Evolutionary conservation across 257 asterid species (phyloP).

Genomic region (Striga asiatica): DNA sequence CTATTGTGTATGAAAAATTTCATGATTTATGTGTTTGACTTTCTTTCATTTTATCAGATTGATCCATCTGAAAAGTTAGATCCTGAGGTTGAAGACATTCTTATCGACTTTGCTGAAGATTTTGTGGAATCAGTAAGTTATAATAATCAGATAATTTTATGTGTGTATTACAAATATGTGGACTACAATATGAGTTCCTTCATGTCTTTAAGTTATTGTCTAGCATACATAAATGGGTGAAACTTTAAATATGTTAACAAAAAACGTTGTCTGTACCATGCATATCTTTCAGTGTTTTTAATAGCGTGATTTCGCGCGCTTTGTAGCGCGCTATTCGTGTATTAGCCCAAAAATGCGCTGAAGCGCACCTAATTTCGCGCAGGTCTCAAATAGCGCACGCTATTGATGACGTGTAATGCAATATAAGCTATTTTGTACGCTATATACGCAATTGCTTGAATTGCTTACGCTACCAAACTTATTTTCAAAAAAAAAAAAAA

Average conservation of each 20-base stretch:
- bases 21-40: conserved; percentile 11
- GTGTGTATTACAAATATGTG: background rate
- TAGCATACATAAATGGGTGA: conserved; percentile 2
- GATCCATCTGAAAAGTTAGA: conserved; percentile 85
- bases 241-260: background rate
- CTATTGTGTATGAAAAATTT: background rate
- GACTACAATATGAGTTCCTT: background rate
- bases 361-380: no score
- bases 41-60: conserved; percentile 37
- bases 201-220: background rate
- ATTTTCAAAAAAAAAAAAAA: no score
- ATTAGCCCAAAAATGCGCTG: no score
- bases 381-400: no score
- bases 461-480: no score
- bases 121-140: conserved; percentile 90
- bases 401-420: no score
- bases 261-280: background rate
- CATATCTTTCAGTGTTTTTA: conserved; percentile 2
- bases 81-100: conserved; percentile 77
- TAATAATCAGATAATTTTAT: background rate
- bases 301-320: no score
- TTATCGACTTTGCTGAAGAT: conserved; percentile 81
- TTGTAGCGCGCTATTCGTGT: no score
- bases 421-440: no score
- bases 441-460: no score